Evolutionary conservation across 768 basidiomycete genomes (phyloP), one percentile per base, ranked within the genome.

Genomic region (Peribolospora kevripleyi): DNA sequence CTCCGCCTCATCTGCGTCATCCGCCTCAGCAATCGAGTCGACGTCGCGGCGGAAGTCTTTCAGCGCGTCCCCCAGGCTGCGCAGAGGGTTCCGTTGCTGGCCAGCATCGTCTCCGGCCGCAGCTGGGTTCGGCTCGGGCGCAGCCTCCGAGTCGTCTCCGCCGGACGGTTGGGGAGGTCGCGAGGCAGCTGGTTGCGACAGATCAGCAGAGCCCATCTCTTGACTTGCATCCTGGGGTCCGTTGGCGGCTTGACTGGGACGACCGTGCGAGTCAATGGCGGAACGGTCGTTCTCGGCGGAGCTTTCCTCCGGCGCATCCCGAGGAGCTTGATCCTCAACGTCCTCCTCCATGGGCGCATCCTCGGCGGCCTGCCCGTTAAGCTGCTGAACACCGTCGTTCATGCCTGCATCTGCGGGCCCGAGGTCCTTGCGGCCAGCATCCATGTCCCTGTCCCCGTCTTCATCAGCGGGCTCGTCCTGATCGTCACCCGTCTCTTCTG

Each of bases 31-130:
- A 57, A 95, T 91, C 56, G 85, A 81, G 56, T 88, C 78, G 59
- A 86, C 77, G n/a, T 80, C 78, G 57, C 81, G 77, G 51, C 75
- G 78, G 54, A 90, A 81, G 61, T 90, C 81, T 60, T 81, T 76
- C 52, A 84, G 66, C 0, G 82, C 75, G 62, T 93, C 87, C 40
- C 87, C 87, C 3, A 88, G 76, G 59, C 77, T 82, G 51, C 86
- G 83, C 43, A 25, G 25, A 25, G 25, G 25, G 25, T 25, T 25
- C 25, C 25, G 25, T 25, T 25, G 25, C 25, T 58, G 54, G 4
- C 48, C 11, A 13, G 56, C 56, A 3, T 11, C 42, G 48, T 58
- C 60, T 47, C 54, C 52, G 4, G 54, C 38, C 4, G 55, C 39
- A 6, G 55, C 38, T 3, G 53, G 43, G 46, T 61, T 56, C 3